These are phyloP conservation scores for Penicillium fimorum DNA, from an alignment of 495 filamentous ascomycete species.

Conservation along the genomic window DNA sequence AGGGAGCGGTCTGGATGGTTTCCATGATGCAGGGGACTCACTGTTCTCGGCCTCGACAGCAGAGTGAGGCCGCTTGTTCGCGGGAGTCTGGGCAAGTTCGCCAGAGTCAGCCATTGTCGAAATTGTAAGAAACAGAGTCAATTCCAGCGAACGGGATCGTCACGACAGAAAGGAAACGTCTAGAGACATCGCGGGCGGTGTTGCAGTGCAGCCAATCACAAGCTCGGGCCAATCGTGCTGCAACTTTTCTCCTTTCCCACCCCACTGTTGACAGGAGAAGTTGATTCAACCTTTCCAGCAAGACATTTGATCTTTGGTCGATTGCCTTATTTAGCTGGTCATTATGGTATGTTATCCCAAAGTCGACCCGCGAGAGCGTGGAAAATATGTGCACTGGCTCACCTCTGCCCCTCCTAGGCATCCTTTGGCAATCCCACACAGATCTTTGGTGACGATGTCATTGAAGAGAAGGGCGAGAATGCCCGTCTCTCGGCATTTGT, in stretches of 20 bases:
- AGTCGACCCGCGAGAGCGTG: neutral
- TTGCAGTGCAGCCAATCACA: constrained; percentile 20
- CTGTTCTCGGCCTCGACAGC: constrained; percentile 39
- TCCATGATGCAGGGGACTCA: constrained; percentile 17
- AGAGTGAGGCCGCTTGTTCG: constrained; percentile 40
- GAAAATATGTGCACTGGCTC: constrained; percentile 7
- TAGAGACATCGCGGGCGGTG: constrained; percentile 33
- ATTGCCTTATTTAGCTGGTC: constrained; percentile 26
- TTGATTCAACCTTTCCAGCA: constrained; percentile 22
- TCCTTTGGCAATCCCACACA: constrained; percentile 83
- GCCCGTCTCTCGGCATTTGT: constrained; percentile 95
- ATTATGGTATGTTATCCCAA: constrained; percentile 34
- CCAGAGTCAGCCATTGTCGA: constrained; percentile 33
- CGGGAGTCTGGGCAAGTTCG: constrained; percentile 18
- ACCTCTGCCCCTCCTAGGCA: constrained; percentile 27
- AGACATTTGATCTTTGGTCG: constrained; percentile 26
- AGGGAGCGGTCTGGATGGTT: constrained; percentile 6
- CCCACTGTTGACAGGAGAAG: constrained; percentile 31
- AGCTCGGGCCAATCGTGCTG: constrained; percentile 39
- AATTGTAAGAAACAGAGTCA: neutral
- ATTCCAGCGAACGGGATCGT: constrained; percentile 1
- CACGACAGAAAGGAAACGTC: constrained; percentile 13
- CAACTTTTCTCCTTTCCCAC: constrained; percentile 42
- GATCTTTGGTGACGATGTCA: constrained; percentile 97
- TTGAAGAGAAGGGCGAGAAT: constrained; percentile 99